Percentiles rank a stretch among this genome's conserved stretches.
Conservation (phyloP, 1,284 basidiomycete species). For the Volvariella surrecta region DNA sequence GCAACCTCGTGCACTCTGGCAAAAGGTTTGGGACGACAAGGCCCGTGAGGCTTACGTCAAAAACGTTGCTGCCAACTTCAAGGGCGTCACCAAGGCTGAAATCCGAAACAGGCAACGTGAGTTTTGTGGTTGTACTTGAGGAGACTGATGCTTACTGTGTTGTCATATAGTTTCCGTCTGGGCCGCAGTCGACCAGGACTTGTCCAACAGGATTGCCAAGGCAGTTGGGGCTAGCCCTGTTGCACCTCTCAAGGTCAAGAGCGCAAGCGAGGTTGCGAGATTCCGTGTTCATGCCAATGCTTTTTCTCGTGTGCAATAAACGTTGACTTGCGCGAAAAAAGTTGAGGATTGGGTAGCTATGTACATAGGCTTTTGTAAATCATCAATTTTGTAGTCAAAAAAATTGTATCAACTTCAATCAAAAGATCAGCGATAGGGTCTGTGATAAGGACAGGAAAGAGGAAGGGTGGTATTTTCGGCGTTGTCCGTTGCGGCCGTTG, state of each 20-base stretch:
- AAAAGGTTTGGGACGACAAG: conserved; percentile 68
- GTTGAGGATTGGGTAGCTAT: no score
- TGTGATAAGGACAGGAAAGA: no score
- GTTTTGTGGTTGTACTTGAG: conserved; percentile 18
- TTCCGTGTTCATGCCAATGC: conserved; percentile 44
- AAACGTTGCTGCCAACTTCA: conserved; percentile 74
- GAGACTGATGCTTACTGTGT: conserved; percentile 3
- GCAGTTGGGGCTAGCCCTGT: conserved; percentile 56
- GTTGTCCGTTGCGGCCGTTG: no score
- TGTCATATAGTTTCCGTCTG: conserved; percentile 61
- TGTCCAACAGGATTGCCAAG: conserved; percentile 69
- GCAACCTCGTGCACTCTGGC: conserved; percentile 78
- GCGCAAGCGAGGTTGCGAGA: conserved; percentile 46
- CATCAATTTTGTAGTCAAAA: no score
- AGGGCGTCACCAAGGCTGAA: conserved; percentile 51
- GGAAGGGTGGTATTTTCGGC: no score
- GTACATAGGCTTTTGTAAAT: no score
- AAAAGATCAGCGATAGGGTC: no score
- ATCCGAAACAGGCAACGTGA: conserved; percentile 65
- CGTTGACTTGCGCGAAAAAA: no score
- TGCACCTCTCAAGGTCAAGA: conserved; percentile 53
- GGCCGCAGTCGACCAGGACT: conserved; percentile 64
- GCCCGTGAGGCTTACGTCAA: conserved; percentile 63
- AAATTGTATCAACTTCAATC: no score
- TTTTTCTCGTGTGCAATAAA: no score